A percentile compares a stretch with the other conserved stretches of the same genome.
Evolutionary conservation across 192 early-diverging fungal genomes (phyloP).

Genomic region (Mortierella claussenii): DNA sequence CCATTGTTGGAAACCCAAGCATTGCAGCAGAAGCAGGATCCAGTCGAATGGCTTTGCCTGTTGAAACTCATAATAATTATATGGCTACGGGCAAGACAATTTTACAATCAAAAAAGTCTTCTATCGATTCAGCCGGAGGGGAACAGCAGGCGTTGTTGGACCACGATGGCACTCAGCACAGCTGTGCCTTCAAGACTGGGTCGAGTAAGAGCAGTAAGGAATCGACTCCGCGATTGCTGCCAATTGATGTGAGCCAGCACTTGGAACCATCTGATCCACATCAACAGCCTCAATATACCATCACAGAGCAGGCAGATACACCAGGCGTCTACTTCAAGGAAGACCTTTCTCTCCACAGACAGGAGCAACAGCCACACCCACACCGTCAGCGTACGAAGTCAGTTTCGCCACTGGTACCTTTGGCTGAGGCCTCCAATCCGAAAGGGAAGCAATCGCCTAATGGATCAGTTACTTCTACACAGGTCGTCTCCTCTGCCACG

Average conservation of each 20-base stretch:
- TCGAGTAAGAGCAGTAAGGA: not conserved
- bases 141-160: not conserved
- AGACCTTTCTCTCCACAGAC: not conserved
- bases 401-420: no score
- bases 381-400: no score
- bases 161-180: not conserved
- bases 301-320: not conserved
- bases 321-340: not conserved
- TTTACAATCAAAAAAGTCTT: slow-evolving; percentile 17
- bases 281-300: not conserved
- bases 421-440: no score
- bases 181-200: slow-evolving; percentile 4
- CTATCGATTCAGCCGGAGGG: not conserved
- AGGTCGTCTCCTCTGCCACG: no score
- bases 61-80: slow-evolving; percentile 21
- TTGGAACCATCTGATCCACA: not conserved
- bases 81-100: slow-evolving; percentile 50
- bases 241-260: not conserved
- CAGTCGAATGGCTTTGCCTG: not conserved
- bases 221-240: not conserved
- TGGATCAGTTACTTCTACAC: no score
- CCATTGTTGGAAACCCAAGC: not conserved
- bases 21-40: no score
- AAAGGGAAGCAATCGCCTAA: no score
- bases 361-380: not conserved